Conservation (phyloP, 75 land plant genomes). For the Pseudotsuga menziesii region DNA sequence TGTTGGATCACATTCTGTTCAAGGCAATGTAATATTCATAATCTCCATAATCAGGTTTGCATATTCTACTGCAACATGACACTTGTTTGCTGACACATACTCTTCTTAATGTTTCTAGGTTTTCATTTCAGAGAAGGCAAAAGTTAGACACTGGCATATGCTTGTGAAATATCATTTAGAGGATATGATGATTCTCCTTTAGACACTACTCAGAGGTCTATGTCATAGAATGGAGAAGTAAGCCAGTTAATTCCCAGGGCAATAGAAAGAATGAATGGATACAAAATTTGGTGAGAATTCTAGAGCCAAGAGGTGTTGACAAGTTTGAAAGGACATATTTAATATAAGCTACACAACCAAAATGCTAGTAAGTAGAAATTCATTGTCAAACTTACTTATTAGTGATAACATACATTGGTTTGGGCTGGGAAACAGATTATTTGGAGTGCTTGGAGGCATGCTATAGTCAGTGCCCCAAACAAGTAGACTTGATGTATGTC, state of each 20-base stretch:
- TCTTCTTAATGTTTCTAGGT: too few relatives aligned
- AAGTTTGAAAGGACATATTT: slow-evolving; percentile 32
- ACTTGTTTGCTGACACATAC: too few relatives aligned
- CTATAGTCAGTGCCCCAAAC: slow-evolving; percentile 53
- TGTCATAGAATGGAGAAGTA: slow-evolving; percentile 9
- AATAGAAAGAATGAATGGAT: slow-evolving; percentile 8
- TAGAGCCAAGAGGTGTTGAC: slow-evolving; percentile 17
- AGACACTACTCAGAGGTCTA: slow-evolving; percentile 7
- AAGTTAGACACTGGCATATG: neutral
- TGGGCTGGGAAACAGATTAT: slow-evolving; percentile 6
- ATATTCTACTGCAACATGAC: too few relatives aligned
- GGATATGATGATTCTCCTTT: slow-evolving; percentile 1
- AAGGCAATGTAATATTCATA: too few relatives aligned
- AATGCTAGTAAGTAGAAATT: neutral
- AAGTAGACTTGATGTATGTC: slow-evolving; percentile 62
- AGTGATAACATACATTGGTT: neutral
- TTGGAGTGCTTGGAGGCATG: slow-evolving; percentile 55
- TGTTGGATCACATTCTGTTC: too few relatives aligned
- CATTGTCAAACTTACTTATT: neutral
- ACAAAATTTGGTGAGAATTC: slow-evolving; percentile 25
- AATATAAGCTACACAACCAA: slow-evolving; percentile 12
- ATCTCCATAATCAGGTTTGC: too few relatives aligned
- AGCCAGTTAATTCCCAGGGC: slow-evolving; percentile 3
- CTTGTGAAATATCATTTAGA: neutral
- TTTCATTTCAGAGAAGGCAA: too few relatives aligned